Percentiles rank a stretch among this genome's conserved stretches.
These are phyloP conservation scores for Rhododendron simsii DNA, from an alignment of 148 eudicot species.

Conservation along the genomic window DNA sequence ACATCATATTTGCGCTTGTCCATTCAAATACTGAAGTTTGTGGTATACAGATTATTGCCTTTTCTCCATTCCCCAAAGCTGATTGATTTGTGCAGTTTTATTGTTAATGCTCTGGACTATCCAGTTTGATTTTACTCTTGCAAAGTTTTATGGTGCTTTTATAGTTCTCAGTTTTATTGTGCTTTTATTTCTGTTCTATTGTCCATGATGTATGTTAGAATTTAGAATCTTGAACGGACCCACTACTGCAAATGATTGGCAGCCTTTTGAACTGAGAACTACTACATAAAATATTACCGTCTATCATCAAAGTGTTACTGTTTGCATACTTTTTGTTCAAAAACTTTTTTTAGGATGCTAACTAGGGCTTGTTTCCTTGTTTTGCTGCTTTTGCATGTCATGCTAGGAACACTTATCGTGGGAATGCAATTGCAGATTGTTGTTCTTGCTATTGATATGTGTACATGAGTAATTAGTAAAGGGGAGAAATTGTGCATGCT, in stretches of 20 bases:
- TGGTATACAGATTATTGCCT: not conserved
- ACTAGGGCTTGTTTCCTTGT: not conserved
- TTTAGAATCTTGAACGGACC: not conserved
- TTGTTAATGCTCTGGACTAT: not conserved
- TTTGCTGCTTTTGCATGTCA: not conserved
- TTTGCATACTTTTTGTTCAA: not conserved
- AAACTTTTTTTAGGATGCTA: not conserved
- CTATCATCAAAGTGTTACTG: not conserved
- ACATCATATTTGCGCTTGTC: not conserved
- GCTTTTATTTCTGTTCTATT: not conserved
- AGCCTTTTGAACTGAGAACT: not conserved
- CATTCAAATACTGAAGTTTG: not conserved
- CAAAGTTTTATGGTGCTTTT: not conserved
- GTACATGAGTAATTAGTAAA: not conserved
- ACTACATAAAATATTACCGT: not conserved
- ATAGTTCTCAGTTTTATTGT: not conserved
- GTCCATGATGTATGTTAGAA: not conserved
- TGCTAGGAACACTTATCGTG: not conserved
- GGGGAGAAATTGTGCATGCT: not conserved
- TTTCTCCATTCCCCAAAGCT: not conserved
- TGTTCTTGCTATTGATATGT: not conserved
- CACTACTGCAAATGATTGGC: not conserved
- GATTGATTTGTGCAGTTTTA: not conserved
- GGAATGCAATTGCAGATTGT: not conserved
- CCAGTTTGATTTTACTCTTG: not conserved